phyloP scores from a whole-genome alignment of 352 stramenopile genomes.

The Phytophthora chlamydospora region DNA sequence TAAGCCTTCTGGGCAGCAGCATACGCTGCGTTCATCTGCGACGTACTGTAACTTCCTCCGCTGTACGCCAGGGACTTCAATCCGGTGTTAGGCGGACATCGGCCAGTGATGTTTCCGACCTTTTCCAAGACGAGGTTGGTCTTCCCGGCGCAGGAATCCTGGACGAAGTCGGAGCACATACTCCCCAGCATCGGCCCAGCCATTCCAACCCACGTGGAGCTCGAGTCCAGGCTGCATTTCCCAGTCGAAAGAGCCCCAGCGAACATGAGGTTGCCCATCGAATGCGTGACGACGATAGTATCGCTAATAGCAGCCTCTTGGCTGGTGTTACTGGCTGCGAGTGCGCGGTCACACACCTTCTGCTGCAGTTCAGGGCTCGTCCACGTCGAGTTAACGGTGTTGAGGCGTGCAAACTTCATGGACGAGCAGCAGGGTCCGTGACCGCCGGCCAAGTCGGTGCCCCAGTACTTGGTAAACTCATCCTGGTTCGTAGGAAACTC shows the following conservation, averaged over 20 bases:
- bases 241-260: slow-evolving; percentile 22
- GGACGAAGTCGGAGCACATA: slow-evolving; percentile 23
- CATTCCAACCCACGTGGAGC: slow-evolving; percentile 36
- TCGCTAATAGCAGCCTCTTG: slow-evolving; percentile 6
- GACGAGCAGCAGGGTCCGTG: slow-evolving; percentile 21
- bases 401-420: slow-evolving; percentile 17
- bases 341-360: slow-evolving; percentile 20
- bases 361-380: slow-evolving; percentile 1
- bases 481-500: slow-evolving; percentile 20
- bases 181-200: slow-evolving; percentile 25
- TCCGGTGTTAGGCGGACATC: slow-evolving; percentile 12
- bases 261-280: slow-evolving; percentile 27
- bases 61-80: slow-evolving; percentile 35
- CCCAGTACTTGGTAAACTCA: slow-evolving; percentile 14
- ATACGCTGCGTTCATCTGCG: slow-evolving; percentile 18
- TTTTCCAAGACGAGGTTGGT: slow-evolving; percentile 12
- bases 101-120: slow-evolving; percentile 7
- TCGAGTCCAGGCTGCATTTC: slow-evolving; percentile 23
- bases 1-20: slow-evolving; percentile 26
- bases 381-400: slow-evolving; percentile 18
- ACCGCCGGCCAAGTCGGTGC: slow-evolving; percentile 6
- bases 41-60: slow-evolving; percentile 18
- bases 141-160: slow-evolving; percentile 14
- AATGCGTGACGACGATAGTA: slow-evolving; percentile 24
- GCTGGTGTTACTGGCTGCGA: slow-evolving; percentile 18